Evolutionary conservation across 2,329 filamentous ascomycete genomes (phyloP).

Genomic region (Canariomyces notabilis): DNA sequence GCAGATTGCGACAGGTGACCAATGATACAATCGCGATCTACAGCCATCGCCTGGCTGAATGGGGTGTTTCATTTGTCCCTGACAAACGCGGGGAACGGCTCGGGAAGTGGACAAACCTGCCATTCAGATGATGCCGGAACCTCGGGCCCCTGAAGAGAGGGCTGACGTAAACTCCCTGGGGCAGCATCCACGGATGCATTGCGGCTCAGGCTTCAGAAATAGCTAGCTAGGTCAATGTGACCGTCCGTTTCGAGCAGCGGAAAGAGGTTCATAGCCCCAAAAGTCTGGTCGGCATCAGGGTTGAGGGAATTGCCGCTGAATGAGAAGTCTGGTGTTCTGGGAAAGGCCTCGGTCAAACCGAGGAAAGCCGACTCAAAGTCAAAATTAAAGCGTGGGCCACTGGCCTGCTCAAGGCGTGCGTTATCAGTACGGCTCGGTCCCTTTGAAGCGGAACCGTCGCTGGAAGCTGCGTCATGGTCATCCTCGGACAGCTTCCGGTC

Average conservation of each 20-base stretch:
- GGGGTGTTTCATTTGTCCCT: constrained; percentile 12
- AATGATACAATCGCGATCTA: too few species aligned
- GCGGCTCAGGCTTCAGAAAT: constrained; percentile 25
- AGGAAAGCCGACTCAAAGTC: constrained; percentile 25
- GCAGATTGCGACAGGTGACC: too few species aligned
- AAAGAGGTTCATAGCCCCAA: constrained; percentile 46
- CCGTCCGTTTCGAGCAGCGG: constrained; percentile 47
- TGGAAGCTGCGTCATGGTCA: neutral
- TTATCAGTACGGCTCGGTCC: neutral
- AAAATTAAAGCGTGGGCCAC: constrained; percentile 17
- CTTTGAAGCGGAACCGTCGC: neutral
- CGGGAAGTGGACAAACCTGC: neutral
- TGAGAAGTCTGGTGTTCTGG: constrained; percentile 39
- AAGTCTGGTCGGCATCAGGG: constrained; percentile 37
- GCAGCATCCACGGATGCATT: neutral
- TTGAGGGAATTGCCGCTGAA: constrained; percentile 36
- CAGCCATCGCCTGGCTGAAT: too few species aligned
- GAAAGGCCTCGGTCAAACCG: constrained; percentile 33
- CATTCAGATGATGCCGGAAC: too few species aligned
- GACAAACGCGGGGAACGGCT: constrained; percentile 10
- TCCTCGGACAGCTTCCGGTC: neutral
- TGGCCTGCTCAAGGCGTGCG: neutral
- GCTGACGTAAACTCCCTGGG: neutral
- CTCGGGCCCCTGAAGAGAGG: neutral
- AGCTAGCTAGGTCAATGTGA: constrained; percentile 46